Conservation (phyloP, 441 rosid genomes). For the Erodium chrysanthum region DNA sequence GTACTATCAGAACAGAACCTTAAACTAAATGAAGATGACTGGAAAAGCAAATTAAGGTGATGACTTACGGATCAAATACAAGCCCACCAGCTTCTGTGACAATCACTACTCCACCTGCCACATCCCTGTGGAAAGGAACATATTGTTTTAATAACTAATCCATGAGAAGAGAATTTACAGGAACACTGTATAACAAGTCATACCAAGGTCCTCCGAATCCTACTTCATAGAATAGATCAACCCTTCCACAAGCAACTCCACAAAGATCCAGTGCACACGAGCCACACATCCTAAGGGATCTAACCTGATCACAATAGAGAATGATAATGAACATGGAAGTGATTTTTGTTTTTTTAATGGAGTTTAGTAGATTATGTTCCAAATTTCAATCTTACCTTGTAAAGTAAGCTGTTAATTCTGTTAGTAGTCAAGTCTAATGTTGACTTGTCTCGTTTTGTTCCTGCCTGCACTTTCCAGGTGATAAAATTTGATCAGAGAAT, state of each 20-base stretch:
- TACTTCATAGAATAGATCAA: conserved; percentile 64
- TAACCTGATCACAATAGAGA: conserved; percentile 45
- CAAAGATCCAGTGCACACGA: conserved; percentile 93
- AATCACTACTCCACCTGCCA: conserved; percentile 75
- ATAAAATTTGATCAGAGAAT: conserved; percentile 17
- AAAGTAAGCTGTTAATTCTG: conserved; percentile 66
- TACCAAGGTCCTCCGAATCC: conserved; percentile 89
- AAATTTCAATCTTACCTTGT: conserved; percentile 42
- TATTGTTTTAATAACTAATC: conserved; percentile 4
- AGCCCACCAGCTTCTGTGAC: conserved; percentile 89
- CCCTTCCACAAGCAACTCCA: conserved; percentile 77
- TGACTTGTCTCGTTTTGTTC: conserved; percentile 65
- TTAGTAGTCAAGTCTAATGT: conserved; percentile 60
- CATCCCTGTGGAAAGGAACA: conserved; percentile 51
- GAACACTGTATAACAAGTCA: not conserved
- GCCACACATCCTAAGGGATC: conserved; percentile 89
- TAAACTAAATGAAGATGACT: too few species aligned
- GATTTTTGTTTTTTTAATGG: not conserved
- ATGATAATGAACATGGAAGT: not conserved
- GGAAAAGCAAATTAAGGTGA: not conserved
- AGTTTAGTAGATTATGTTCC: not conserved
- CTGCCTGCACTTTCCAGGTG: conserved; percentile 41
- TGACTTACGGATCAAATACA: conserved; percentile 83
- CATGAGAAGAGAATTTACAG: too few species aligned
- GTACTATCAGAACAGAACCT: not conserved